Percentiles rank a stretch among this genome's conserved stretches.
Evolutionary conservation across 179 eudicot species (phyloP).

Genomic region (Sideroxylon spinosum): DNA sequence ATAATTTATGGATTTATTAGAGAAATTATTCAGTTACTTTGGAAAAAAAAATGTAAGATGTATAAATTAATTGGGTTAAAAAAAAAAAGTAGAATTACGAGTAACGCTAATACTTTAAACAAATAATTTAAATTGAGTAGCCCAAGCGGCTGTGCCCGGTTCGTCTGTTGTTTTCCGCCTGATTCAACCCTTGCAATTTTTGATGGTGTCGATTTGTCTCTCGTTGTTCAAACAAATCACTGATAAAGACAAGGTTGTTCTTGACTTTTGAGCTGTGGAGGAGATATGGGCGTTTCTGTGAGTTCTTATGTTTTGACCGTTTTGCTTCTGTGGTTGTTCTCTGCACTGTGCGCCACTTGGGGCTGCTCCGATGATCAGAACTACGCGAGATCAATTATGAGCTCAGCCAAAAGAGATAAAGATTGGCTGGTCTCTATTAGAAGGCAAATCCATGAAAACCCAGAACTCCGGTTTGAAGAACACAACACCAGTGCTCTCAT

Average conservation of each 20-base stretch:
- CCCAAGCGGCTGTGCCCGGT: no score
- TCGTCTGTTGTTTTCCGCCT: no score
- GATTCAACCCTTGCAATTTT: no score
- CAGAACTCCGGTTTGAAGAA: conserved; percentile 76
- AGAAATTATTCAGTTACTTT: no score
- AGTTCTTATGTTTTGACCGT: background rate
- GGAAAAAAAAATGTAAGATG: no score
- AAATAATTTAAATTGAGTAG: no score
- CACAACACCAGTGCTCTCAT: conserved; percentile 71
- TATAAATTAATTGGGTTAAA: no score
- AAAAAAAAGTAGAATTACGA: no score
- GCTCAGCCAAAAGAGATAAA: conserved; percentile 44
- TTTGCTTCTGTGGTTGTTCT: conserved; percentile 11
- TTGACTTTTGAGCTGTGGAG: no score
- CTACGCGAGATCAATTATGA: conserved; percentile 37
- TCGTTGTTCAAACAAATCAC: background rate
- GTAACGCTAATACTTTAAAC: no score
- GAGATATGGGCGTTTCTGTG: background rate
- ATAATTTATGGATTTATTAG: no score
- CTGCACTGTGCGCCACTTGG: background rate
- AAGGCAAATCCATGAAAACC: conserved; percentile 74
- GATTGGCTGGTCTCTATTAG: conserved; percentile 69
- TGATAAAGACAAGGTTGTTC: background rate
- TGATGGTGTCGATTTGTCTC: background rate
- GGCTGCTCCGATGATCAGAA: conserved; percentile 14